Base-by-base conservation (phyloP, 768 basidiomycete species). In the Boletellus ananas region DNA sequence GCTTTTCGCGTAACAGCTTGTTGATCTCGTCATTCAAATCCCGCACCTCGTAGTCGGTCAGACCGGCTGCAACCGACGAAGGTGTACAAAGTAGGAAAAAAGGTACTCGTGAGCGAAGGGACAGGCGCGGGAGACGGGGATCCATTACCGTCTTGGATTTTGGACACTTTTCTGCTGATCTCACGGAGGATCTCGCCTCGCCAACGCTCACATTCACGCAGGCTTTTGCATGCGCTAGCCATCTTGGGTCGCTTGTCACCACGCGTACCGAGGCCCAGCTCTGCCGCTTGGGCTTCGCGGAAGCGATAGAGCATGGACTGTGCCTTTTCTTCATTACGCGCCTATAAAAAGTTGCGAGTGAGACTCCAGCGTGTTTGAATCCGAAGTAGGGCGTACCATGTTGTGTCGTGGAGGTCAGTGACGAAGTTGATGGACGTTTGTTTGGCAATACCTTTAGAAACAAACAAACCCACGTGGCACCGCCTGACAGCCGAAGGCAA, bases 11-110 rank as follows among this genome's bases (percentile, higher is more conserved):
- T 78, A 99, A 73, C 13, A 96, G 73, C 63, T 86, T 90, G 76
- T 98, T 99, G 57, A 99, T 99, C 62, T 97, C 94, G 67, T 98
- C 94, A 65, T 99, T 99, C 37, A 97, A 62, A 66, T 97, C 95
- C 25, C 95, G 84, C 41, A 94, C 84, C 72, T 97, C 94, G 64
- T 97, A 97, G 73, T 97, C 93, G 21, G 89, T 88, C 66, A 97
- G 69, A 45, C 92, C 91, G 59, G 90, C 94, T 97, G 60, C 41
- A 52, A 18, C 20, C 29, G 29, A 29, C 29, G 25, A 31, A 48
- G 23, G 35, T 6, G 16, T n/a, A 36, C 35, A 14, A 36, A 36
- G 16, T 6, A n/a, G 18, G 37, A 13, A 29, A 16, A 11, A 25
- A 45, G 5, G 13, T 9, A 11, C n/a, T 5, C 13, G 17, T 16